Conservation (phyloP, 2,329 filamentous ascomycete species). For the Alternaria sp. region DNA sequence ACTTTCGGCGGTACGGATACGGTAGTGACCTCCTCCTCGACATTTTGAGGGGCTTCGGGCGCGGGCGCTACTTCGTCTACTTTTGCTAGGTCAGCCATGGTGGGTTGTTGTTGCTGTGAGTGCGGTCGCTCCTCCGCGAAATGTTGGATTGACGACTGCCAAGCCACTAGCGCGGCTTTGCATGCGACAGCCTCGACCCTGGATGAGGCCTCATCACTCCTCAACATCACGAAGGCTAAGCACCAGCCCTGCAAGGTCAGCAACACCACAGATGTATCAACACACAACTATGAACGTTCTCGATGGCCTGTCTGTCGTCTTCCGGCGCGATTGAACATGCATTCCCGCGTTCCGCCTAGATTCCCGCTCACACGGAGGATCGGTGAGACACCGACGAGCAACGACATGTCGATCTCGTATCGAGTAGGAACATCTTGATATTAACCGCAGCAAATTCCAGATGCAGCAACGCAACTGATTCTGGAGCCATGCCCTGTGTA, state of each 20-base stretch:
- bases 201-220: no score
- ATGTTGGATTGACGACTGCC: constrained; percentile 22
- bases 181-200: background rate
- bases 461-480: background rate
- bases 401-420: background rate
- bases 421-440: background rate
- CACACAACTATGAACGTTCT: fast-evolving
- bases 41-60: background rate
- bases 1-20: background rate
- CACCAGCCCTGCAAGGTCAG: background rate
- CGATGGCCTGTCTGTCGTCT: background rate
- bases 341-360: background rate
- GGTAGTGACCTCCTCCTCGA: background rate
- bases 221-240: background rate
- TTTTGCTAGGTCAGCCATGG: constrained; percentile 30
- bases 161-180: constrained; percentile 17
- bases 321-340: background rate
- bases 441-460: background rate
- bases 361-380: background rate
- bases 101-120: constrained; percentile 10
- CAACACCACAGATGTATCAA: background rate
- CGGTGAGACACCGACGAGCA: background rate
- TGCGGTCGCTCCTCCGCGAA: constrained; percentile 5
- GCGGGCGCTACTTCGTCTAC: constrained; percentile 7
- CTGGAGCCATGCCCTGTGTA: background rate